Conservation (phyloP, 1,284 basidiomycete species). For the Apiotrichum brassicae region DNA sequence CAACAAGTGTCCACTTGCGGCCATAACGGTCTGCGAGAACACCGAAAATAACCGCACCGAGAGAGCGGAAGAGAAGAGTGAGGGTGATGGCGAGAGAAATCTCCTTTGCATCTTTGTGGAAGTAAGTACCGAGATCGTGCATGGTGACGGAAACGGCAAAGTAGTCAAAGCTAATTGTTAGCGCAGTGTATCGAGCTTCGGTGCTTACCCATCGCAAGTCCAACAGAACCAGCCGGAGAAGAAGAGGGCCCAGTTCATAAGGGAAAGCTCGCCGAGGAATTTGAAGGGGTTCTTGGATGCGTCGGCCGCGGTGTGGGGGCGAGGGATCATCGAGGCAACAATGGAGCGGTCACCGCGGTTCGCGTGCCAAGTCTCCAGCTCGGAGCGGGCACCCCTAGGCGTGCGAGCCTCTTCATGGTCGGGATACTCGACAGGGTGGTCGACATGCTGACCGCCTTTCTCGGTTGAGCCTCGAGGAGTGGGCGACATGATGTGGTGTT, state of each 20-base stretch:
- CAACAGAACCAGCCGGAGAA: conserved; percentile 57
- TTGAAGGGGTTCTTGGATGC: conserved; percentile 42
- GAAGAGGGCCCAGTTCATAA: conserved; percentile 52
- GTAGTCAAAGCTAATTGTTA: conserved; percentile 22
- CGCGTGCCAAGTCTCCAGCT: conserved; percentile 37
- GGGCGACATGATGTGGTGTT: no score
- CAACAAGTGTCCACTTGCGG: conserved; percentile 83
- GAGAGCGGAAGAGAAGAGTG: conserved; percentile 81
- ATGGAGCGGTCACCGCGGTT: conserved; percentile 25
- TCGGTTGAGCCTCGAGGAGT: no score
- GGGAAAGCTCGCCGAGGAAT: conserved; percentile 44
- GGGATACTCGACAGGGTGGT: no score
- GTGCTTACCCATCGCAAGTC: conserved; percentile 45
- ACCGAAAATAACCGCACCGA: conserved; percentile 77
- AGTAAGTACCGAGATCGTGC: conserved; percentile 50
- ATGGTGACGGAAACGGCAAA: conserved; percentile 41
- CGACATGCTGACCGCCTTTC: no score
- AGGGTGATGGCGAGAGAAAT: conserved; percentile 77
- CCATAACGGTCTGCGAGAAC: conserved; percentile 77
- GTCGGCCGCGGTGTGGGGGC: conserved; percentile 15
- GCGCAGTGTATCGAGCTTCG: neutral
- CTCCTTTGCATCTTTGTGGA: conserved; percentile 25
- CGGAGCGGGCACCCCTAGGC: conserved; percentile 6
- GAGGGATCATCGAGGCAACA: conserved; percentile 18
- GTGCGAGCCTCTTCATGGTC: no score